Evolutionary conservation across 768 basidiomycete genomes (phyloP), one percentile per base, ranked within the genome.

Genomic region (Leccinum arenicola): DNA sequence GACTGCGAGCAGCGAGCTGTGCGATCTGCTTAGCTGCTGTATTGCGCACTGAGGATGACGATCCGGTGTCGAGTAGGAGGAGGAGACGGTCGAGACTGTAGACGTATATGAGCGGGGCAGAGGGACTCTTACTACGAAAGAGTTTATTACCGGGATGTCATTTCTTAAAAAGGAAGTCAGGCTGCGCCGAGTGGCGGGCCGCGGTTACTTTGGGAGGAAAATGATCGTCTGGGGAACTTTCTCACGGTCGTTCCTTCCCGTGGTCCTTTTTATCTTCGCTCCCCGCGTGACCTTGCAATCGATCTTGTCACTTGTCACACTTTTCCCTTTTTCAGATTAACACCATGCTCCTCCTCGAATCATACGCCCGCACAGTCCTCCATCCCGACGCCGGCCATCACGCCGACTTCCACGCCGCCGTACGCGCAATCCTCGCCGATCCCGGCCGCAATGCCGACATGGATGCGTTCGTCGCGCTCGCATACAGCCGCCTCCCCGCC

Each of bases 11-110:
- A 0, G 94, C 94, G 54, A 99, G 80, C 62, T 95, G 92, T 0
- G 95, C 95, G 49, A 99, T 81, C 72, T 99, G 97, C 68, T 93
- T 95, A 5, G 95, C 95, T 0, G 97, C 96, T n/a, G 97, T 97
- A 62, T 86, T 86, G 70, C 95, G 85, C 64, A 99, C 89, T 52
- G 90, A 89, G 45, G 83, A 75, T 3, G 94, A 94, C 12, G 96
- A 95, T 49, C 97, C 97, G 38, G 94, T 95, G 73, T 98, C 95
- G 62, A 99, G 85, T 49, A 99, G 83, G 68, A 93, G 83, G 72
- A 99, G 87, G 78, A 99, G 89, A 75, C 97, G 88, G 83, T 98
- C 97, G 79, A 98, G 87, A 80, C 95, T 96, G 68, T 6, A 55
- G 55, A 0, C 55, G 9, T 29, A 9, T 47, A 55, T 58, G 51